Percentiles rank a stretch among this genome's conserved stretches.
Conservation (phyloP, 2,329 filamentous ascomycete species). For the Claviceps humidiphila region DNA sequence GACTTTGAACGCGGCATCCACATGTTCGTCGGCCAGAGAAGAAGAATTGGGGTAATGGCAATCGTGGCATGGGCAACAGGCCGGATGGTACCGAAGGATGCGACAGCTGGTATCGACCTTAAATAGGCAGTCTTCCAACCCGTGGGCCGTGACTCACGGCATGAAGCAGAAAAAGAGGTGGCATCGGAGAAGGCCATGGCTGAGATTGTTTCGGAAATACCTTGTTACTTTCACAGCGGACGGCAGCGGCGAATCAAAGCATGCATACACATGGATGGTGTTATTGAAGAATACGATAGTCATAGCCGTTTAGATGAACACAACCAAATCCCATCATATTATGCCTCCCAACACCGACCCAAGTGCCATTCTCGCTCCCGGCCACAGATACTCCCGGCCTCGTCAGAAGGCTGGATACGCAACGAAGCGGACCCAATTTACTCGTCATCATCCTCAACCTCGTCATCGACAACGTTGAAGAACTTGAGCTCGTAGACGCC, state of each 20-base stretch:
- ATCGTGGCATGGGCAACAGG: not conserved
- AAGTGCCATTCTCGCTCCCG: conserved; percentile 1
- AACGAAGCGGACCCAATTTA: conserved; percentile 42
- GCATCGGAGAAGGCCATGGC: too few relatives aligned
- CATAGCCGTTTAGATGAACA: not conserved
- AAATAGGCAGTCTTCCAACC: too few relatives aligned
- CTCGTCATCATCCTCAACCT: conserved; percentile 95
- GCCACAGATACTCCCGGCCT: conserved; percentile 1
- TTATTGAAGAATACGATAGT: conserved; percentile 8
- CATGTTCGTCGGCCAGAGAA: not conserved
- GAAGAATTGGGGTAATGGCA: not conserved
- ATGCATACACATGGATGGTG: conserved; percentile 15
- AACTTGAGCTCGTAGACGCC: conserved; percentile 99
- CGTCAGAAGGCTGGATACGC: not conserved
- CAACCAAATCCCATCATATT: not conserved
- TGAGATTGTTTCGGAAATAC: too few relatives aligned
- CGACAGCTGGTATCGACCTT: too few relatives aligned
- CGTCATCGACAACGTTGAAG: conserved; percentile 99
- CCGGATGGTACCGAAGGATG: not conserved
- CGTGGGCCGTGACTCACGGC: too few relatives aligned
- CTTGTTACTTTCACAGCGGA: too few relatives aligned
- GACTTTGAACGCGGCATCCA: too few relatives aligned
- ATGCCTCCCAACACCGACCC: not conserved
- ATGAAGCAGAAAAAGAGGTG: too few relatives aligned
- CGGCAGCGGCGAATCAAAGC: not conserved